A percentile compares a stretch with the other conserved stretches of the same genome.
Conservation (phyloP, 768 basidiomycete species). For the Termitomyces eurrhizus region DNA sequence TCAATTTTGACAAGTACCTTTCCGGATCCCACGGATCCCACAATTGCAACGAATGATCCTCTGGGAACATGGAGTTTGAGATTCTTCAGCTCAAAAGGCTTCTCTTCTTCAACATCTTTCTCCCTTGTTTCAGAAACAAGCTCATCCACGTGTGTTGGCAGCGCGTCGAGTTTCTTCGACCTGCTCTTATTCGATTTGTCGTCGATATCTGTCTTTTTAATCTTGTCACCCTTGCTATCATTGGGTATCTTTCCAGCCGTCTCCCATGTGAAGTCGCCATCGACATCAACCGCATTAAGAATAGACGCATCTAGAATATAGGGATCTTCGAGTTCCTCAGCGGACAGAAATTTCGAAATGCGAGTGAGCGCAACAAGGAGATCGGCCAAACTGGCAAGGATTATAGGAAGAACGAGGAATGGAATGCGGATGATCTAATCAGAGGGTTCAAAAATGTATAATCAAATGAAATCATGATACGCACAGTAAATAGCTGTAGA, state of each 20-base stretch:
- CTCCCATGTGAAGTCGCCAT: constrained; percentile 55
- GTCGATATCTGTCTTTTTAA: constrained; percentile 10
- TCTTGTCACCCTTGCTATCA: constrained; percentile 14
- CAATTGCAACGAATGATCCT: constrained; percentile 66
- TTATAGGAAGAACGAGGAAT: constrained; percentile 52
- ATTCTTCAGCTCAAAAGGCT: constrained; percentile 47
- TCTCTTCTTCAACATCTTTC: constrained; percentile 29
- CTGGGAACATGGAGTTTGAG: constrained; percentile 42
- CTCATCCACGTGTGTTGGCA: constrained; percentile 19
- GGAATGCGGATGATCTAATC: constrained; percentile 55
- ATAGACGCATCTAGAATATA: constrained; percentile 38
- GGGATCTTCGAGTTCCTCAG: constrained; percentile 50
- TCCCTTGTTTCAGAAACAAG: constrained; percentile 14
- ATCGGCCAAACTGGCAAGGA: constrained; percentile 44
- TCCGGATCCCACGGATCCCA: constrained; percentile 74
- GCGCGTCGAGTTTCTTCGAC: constrained; percentile 3
- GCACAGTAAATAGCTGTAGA: constrained; percentile 56
- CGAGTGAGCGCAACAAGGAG: constrained; percentile 47
- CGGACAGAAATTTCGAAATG: constrained; percentile 43
- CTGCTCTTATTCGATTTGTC: constrained; percentile 17
- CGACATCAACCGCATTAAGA: constrained; percentile 38
- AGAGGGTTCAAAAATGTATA: background rate
- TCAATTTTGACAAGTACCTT: constrained; percentile 38
- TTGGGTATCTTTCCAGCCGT: constrained; percentile 21
- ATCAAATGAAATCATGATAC: constrained; percentile 8